A percentile compares a stretch with the other conserved stretches of the same genome.
These are phyloP conservation scores for Heimioporus sp. DNA, from an alignment of 768 basidiomycete genomes.

Conservation along the genomic window DNA sequence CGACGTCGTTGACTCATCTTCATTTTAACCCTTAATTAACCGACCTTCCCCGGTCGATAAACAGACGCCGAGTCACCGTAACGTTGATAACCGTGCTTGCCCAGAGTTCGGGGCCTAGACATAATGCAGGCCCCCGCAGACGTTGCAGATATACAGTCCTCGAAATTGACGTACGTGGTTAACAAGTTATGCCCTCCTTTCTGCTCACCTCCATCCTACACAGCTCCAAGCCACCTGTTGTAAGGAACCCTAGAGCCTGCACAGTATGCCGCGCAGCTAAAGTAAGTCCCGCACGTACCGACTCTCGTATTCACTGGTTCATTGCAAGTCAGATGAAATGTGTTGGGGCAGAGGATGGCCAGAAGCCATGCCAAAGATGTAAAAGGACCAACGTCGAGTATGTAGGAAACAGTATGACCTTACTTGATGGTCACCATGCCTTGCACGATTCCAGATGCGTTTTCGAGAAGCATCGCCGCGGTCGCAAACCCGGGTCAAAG, in stretches of 20 bases:
- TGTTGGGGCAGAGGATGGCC: constrained; percentile 84
- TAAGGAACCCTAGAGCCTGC: constrained; percentile 62
- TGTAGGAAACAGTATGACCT: constrained; percentile 25
- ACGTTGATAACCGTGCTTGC: constrained; percentile 37
- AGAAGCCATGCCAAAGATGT: constrained; percentile 80
- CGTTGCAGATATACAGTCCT: constrained; percentile 27
- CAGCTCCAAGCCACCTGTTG: constrained; percentile 43
- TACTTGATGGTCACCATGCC: constrained; percentile 10
- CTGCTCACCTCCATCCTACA: constrained; percentile 7
- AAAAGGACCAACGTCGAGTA: constrained; percentile 77
- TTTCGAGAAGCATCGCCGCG: constrained; percentile 87
- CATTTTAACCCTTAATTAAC: constrained; percentile 38
- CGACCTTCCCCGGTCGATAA: constrained; percentile 41
- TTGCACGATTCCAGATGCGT: constrained; percentile 52
- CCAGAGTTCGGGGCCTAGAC: constrained; percentile 12
- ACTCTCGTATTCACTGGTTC: constrained; percentile 12
- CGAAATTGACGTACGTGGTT: constrained; percentile 26
- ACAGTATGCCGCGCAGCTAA: constrained; percentile 85
- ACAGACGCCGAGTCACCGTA: constrained; percentile 40
- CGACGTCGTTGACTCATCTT: constrained; percentile 15
- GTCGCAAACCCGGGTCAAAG: constrained; percentile 90
- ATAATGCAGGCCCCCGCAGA: constrained; percentile 31
- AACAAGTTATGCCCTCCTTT: constrained; percentile 5
- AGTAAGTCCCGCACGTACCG: constrained; percentile 37
- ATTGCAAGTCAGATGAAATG: constrained; percentile 73